phyloP scores from a whole-genome alignment of 169 alveolate genomes.

The Plasmodium fragile region DNA sequence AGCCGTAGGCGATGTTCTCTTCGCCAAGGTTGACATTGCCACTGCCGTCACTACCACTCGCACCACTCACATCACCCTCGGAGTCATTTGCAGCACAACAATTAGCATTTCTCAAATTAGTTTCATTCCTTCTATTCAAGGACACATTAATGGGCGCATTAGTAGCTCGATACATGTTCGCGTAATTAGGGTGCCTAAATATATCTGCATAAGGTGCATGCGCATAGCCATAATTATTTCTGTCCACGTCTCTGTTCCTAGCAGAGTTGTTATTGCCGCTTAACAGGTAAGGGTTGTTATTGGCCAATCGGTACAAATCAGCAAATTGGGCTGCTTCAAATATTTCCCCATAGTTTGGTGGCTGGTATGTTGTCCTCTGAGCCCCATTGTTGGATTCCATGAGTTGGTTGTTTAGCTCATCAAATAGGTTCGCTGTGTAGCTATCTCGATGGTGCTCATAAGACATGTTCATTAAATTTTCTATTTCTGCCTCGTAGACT shows the following conservation, averaged over 20 bases:
- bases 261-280: background rate
- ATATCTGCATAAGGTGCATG: constrained; percentile 2
- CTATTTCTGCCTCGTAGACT: background rate
- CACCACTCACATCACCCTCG: too few relatives aligned
- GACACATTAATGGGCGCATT: background rate
- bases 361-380: background rate
- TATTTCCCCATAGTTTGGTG: background rate
- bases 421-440: background rate
- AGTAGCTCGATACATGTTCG: background rate
- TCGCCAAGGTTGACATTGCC: background rate
- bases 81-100: too few relatives aligned
- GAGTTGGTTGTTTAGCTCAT: background rate
- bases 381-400: background rate
- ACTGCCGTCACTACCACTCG: background rate
- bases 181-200: background rate
- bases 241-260: background rate
- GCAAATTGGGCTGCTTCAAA: constrained; percentile 22
- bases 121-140: background rate
- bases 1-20: background rate
- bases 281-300: background rate
- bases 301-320: background rate
- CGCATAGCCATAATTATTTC: background rate
- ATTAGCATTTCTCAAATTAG: background rate
- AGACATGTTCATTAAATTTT: background rate
- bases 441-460: background rate